These are phyloP conservation scores for Suillus sp. DNA, from an alignment of 768 basidiomycete species.

Conservation along the genomic window DNA sequence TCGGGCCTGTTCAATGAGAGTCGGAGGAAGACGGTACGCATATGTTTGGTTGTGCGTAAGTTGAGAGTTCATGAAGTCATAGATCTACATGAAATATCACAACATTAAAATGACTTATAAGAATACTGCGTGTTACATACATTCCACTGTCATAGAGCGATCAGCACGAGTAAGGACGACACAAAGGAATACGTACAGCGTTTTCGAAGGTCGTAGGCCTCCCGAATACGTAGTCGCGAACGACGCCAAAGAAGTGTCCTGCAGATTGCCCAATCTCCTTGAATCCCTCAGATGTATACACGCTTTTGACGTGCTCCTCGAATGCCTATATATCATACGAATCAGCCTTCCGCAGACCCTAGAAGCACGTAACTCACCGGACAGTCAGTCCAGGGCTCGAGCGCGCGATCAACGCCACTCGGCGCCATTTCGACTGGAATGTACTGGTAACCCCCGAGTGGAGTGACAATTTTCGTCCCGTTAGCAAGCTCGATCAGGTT, in stretches of 20 bases:
- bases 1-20: conserved; percentile 71
- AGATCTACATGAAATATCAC: conserved; percentile 48
- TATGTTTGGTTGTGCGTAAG: conserved; percentile 82
- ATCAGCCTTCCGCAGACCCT: conserved; percentile 12
- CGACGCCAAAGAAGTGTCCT: conserved; percentile 59
- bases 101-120: conserved; percentile 6
- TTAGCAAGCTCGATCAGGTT: conserved; percentile 79
- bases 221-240: conserved; percentile 73
- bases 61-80: conserved; percentile 78
- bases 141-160: conserved; percentile 61
- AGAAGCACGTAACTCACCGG: conserved; percentile 39
- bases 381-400: conserved; percentile 77
- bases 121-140: conserved; percentile 42
- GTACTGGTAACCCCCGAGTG: conserved; percentile 87
- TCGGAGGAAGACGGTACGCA: conserved; percentile 73
- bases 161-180: neutral
- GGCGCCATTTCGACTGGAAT: conserved; percentile 66
- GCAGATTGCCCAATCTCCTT: conserved; percentile 57
- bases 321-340: conserved; percentile 54
- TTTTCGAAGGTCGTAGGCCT: conserved; percentile 63
- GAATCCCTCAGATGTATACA: conserved; percentile 68
- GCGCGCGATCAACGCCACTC: conserved; percentile 62
- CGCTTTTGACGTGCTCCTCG: conserved; percentile 61
- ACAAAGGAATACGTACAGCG: conserved; percentile 46
- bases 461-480: conserved; percentile 67